phyloP scores from a whole-genome alignment of 1,284 basidiomycete genomes.

The Leucocoprinus gongylophorus region DNA sequence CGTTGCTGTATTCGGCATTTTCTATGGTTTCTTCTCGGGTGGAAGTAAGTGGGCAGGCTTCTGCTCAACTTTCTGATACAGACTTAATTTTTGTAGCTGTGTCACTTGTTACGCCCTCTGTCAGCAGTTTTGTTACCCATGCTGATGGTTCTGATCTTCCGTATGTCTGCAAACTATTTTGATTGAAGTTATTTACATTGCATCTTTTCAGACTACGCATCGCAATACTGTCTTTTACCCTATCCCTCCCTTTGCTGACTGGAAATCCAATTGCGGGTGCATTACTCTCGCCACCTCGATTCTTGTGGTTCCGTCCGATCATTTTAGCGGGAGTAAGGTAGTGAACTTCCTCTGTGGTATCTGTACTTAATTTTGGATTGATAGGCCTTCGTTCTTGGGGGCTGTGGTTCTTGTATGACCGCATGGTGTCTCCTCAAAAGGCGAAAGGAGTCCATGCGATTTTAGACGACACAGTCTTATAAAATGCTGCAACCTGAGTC shows the following conservation, averaged over 20 bases:
- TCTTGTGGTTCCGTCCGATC: slow-evolving; percentile 35
- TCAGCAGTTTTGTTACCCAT: slow-evolving; percentile 33
- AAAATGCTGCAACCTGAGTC: not conserved
- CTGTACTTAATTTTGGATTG: not conserved
- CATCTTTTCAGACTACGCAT: slow-evolving; percentile 30
- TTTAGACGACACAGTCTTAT: slow-evolving; percentile 12
- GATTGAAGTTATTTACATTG: not conserved
- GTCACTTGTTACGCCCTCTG: slow-evolving; percentile 36
- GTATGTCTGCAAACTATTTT: slow-evolving; percentile 20
- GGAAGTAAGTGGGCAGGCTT: slow-evolving; percentile 29
- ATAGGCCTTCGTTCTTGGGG: slow-evolving; percentile 27
- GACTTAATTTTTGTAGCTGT: slow-evolving; percentile 26
- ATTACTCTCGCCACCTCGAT: slow-evolving; percentile 31
- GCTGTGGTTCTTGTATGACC: slow-evolving; percentile 22
- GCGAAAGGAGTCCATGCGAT: slow-evolving; percentile 20
- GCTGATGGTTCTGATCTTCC: slow-evolving; percentile 38
- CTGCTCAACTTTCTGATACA: not conserved
- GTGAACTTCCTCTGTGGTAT: not conserved
- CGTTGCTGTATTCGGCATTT: slow-evolving; percentile 34
- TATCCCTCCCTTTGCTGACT: slow-evolving; percentile 38
- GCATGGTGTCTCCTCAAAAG: slow-evolving; percentile 23
- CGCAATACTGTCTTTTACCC: slow-evolving; percentile 33
- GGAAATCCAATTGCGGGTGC: slow-evolving; percentile 44
- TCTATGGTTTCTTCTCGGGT: slow-evolving; percentile 45
- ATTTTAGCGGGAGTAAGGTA: slow-evolving; percentile 37